A percentile compares a stretch with the other conserved stretches of the same genome.
Conservation (phyloP, 2,329 filamentous ascomycete species). For the Pezicula rhizophila region DNA sequence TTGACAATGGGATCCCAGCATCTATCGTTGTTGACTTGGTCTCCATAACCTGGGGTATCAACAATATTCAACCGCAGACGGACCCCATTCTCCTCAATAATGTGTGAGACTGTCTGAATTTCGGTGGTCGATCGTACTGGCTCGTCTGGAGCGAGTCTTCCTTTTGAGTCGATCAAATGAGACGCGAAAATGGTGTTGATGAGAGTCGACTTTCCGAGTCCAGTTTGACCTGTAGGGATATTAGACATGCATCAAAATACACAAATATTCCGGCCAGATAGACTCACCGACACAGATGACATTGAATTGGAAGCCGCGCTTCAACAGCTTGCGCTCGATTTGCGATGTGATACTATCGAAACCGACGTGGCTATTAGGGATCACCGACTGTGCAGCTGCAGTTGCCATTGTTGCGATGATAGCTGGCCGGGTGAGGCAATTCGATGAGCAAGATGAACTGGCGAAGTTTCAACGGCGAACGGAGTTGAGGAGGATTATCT, state of each 20-base stretch:
- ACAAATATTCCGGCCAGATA: not conserved
- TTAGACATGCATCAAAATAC: constrained; percentile 18
- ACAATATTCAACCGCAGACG: constrained; percentile 97
- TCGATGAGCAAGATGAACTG: not conserved
- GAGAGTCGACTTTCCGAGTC: constrained; percentile 95
- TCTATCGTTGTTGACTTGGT: constrained; percentile 99
- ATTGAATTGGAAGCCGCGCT: constrained; percentile 99
- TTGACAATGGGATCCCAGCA: constrained; percentile 99
- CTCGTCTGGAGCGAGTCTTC: constrained; percentile 86
- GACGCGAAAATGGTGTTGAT: constrained; percentile 99
- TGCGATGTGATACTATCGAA: constrained; percentile 99
- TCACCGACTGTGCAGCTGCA: constrained; percentile 39
- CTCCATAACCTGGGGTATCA: constrained; percentile 95
- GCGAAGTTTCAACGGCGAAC: not conserved
- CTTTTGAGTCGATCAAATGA: constrained; percentile 98
- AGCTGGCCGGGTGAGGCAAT: not conserved
- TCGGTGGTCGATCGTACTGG: constrained; percentile 92
- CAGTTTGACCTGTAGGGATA: constrained; percentile 72
- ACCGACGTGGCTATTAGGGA: constrained; percentile 96
- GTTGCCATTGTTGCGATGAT: constrained; percentile 24
- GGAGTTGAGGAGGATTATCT: not conserved
- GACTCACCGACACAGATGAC: constrained; percentile 96
- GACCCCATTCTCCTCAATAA: constrained; percentile 99
- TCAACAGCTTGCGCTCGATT: constrained; percentile 99
- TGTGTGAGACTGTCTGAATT: constrained; percentile 95